Evolutionary conservation across 2,329 filamentous ascomycete species (phyloP).

Genomic region (Xylariaceae sp.): DNA sequence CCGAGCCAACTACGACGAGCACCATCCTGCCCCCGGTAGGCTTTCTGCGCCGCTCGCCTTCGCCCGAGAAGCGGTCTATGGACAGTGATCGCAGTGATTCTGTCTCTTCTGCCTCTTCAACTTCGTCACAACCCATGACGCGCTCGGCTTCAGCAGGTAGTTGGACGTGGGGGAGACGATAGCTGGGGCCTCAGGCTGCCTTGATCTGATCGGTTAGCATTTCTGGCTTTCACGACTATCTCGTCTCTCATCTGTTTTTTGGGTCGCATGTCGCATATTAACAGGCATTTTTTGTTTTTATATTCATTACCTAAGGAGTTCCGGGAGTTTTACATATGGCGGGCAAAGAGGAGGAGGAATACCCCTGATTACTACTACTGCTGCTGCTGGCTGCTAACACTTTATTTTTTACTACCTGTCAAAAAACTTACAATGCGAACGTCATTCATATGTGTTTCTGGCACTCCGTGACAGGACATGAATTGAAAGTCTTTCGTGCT

Average conservation of each 20-base stretch:
- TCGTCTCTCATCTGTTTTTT: not conserved
- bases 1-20: slow-evolving; percentile 29
- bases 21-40: slow-evolving; percentile 11
- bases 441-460: not conserved
- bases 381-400: no score
- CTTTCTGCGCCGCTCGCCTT: slow-evolving; percentile 35
- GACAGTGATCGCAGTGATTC: slow-evolving; percentile 43
- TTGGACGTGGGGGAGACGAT: slow-evolving; percentile 31
- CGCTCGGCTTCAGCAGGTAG: slow-evolving; percentile 31
- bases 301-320: not conserved
- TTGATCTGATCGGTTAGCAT: no score
- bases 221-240: not conserved
- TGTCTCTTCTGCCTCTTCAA: no score
- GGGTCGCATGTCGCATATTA: not conserved
- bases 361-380: slow-evolving; percentile 6
- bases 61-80: slow-evolving; percentile 45
- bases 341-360: slow-evolving; percentile 9
- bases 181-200: slow-evolving; percentile 1
- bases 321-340: no score
- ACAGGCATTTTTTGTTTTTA: not conserved
- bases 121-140: slow-evolving; percentile 25
- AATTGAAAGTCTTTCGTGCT: no score
- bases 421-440: not conserved
- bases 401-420: not conserved
- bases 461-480: no score